Conservation (phyloP, 2,329 filamentous ascomycete species). For the Ramularia collo-cygni region DNA sequence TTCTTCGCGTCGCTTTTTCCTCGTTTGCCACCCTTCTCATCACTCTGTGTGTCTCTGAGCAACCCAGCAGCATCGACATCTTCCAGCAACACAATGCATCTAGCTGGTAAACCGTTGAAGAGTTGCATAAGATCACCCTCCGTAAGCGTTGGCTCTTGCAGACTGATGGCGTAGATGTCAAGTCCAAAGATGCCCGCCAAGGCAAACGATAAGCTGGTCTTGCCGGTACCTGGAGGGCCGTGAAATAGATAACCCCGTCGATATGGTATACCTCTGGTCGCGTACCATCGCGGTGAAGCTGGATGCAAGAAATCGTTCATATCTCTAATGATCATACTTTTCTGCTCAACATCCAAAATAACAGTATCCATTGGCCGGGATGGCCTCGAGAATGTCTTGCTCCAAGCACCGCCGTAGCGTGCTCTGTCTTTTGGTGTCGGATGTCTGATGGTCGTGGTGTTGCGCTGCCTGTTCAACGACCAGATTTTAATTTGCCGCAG, state of each 20-base stretch:
- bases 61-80: conserved; percentile 44
- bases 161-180: conserved; percentile 39
- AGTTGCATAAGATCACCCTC: conserved; percentile 53
- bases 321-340: conserved; percentile 59
- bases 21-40: conserved; percentile 13
- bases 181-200: conserved; percentile 43
- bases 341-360: conserved; percentile 61
- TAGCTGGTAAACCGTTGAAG: conserved; percentile 37
- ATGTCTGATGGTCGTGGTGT: conserved; percentile 42
- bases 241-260: conserved; percentile 75
- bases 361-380: conserved; percentile 68
- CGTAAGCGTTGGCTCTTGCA: conserved; percentile 63
- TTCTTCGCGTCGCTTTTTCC: conserved; percentile 13
- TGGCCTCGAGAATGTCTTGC: conserved; percentile 47
- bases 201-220: conserved; percentile 34
- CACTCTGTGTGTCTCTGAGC: conserved; percentile 29
- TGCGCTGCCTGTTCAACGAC: conserved; percentile 36
- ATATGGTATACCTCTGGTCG: conserved; percentile 77
- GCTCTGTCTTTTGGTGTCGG: conserved; percentile 37
- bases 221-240: conserved; percentile 50
- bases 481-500: conserved; percentile 40
- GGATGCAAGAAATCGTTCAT: conserved; percentile 75
- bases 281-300: conserved; percentile 69
- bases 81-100: conserved; percentile 43
- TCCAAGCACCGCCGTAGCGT: conserved; percentile 34